Base-by-base conservation (phyloP, 1,284 basidiomycete genomes). In the Cystobasidiaceae sp. region DNA sequence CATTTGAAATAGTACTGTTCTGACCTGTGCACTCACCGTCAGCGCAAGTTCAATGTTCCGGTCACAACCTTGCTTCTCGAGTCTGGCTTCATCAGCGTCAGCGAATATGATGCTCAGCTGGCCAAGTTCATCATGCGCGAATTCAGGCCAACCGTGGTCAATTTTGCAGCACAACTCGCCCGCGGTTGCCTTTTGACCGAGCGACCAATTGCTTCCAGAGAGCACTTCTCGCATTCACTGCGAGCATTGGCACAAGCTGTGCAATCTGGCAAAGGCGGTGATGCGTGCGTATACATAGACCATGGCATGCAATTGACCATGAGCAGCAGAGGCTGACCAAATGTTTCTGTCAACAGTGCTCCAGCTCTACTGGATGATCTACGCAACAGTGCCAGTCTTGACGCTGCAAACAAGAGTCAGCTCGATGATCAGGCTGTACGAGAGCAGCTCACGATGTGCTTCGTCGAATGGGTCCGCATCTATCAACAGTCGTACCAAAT, bases 11-110 rank as follows among this genome's bases (percentile, higher is more conserved):
- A n/a, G n/a, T n/a, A n/a, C n/a, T n/a, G n/a, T n/a, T n/a, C n/a
- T n/a, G n/a, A n/a, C n/a, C 17, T 44, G 39, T 15, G 25, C 6
- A 17, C 15, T 30, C 34, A 33, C 17, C 51, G 60, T 57, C 68
- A 92, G 87, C 89, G 93, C 74, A 98, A 98, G 79, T 90, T 90
- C 80, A 97, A 97, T 75, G 86, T 97, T 15, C 85, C 92, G 5
- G 96, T 97, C 69, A 97, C 93, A 0, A 84, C 90, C 30, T 88
- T 90, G 1, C 82, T 98, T 49, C 80, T 98, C 64, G 85, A 88
- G 46, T 89, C 89, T 64, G 85, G 88, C 50, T 82, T 97, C 55
- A 83, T 99, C 75, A 85, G 84, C 69, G 80, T 88, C 33, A 80
- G 81, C 15, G 85, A 93, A 65, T 87, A 92, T 73, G 96, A 99